Percentiles rank a stretch among this genome's conserved stretches.
phyloP scores from a whole-genome alignment of 2,329 filamentous ascomycete genomes.

The Amylocarpus encephaloides region DNA sequence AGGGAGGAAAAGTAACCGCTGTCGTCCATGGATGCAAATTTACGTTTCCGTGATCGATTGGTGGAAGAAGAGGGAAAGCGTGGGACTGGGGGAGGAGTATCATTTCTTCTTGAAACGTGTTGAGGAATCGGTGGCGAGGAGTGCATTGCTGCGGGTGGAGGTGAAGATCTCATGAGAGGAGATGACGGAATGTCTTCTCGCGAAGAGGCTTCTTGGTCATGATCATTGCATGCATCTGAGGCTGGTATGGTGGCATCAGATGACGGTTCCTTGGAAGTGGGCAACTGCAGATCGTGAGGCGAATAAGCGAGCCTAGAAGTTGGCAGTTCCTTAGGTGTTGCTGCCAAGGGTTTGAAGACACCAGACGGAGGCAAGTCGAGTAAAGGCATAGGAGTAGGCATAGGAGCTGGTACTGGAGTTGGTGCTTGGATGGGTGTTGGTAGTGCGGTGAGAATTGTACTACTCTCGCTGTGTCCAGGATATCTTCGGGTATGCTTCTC shows the following conservation, averaged over 20 bases:
- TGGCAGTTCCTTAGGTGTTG: constrained; percentile 21
- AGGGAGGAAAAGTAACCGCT: constrained; percentile 96
- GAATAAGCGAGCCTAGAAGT: constrained; percentile 19
- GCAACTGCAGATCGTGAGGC: constrained; percentile 19
- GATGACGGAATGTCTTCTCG: constrained; percentile 24
- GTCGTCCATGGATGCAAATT: constrained; percentile 76
- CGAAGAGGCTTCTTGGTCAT: constrained; percentile 43
- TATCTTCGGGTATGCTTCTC: constrained; percentile 61
- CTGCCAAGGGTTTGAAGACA: constrained; percentile 23
- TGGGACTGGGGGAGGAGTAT: constrained; percentile 68
- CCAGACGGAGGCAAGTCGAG: constrained; percentile 20
- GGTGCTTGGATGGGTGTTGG: constrained; percentile 9
- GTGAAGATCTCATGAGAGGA: constrained; percentile 59
- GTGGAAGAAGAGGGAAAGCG: constrained; percentile 58
- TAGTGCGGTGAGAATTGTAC: constrained; percentile 25
- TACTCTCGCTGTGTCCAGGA: constrained; percentile 48
- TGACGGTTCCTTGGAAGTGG: constrained; percentile 48
- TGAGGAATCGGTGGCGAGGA: constrained; percentile 82
- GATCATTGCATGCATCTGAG: constrained; percentile 56
- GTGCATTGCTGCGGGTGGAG: constrained; percentile 63
- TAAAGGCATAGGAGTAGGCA: constrained; percentile 8
- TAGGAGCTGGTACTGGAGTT: constrained; percentile 18
- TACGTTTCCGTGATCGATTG: constrained; percentile 61
- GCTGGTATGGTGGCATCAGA: constrained; percentile 73
- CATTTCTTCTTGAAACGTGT: constrained; percentile 50